Evolutionary conservation across 352 stramenopile genomes (phyloP), one percentile per base, ranked within the genome.

Genomic region (Aphanomyces euteiches): DNA sequence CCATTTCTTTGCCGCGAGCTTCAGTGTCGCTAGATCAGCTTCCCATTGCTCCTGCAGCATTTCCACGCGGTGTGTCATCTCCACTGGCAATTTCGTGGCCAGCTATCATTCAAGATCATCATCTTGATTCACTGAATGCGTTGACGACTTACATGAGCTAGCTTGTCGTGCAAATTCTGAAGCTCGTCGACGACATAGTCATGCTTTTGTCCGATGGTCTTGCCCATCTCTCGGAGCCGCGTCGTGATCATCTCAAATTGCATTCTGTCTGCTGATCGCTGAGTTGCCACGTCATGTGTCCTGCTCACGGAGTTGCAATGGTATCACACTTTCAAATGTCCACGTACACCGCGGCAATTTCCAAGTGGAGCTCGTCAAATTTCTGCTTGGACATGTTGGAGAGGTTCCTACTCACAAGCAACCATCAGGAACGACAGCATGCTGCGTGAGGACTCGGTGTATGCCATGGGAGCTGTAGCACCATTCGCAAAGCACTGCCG

Each of bases 201-300:
- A 21, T 70, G 64, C 39, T 60, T 63, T 6, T 47, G 36, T 34
- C 82, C 74, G 10, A 81, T 69, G 4, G 65, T 79, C 61, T 85
- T 88, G 37, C 69, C 56, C 28, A 79, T 67, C 61, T 90, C 83
- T 5, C 81, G 78, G 53, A 88, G 37, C 10, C 83, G 79, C 57
- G 82, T 88, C 4, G 81, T 85, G 38, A 89, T 53, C 5, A 78
- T 75, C 7, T 89, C 80, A 47, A 90, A 88, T 54, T 89, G 83
- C 58, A 83, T 77, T 6, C 83, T 77, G 56, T 90, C 80, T 0
- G 79, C 81, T 3, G 47, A 70, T 38, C 81, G 77, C 56, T 83
- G 80, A 6, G 75, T 64, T 7, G 68, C 50, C 1, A 78, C 53
- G 40, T 89, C 80, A 34, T 72, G 54, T 71, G 81, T 87, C 34